Evolutionary conservation across 2,329 filamentous ascomycete genomes (phyloP), one percentile per base, ranked within the genome.

Genomic region (Diaporthe sp.): DNA sequence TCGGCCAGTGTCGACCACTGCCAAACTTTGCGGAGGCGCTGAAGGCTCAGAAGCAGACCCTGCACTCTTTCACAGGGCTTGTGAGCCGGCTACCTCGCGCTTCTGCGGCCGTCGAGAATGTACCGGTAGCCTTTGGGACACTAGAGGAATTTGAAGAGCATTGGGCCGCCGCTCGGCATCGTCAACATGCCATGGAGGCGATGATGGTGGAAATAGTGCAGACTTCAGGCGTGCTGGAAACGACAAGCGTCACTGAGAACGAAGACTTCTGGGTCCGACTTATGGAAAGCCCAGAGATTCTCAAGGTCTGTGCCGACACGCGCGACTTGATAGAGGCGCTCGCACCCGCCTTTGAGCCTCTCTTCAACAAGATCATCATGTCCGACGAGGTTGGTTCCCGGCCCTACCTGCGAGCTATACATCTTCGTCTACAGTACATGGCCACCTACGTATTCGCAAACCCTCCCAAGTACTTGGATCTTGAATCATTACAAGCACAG

Each of bases 311-410:
- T n/a, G 61, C 42, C 28, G 42, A 49, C 9, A 67, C 42, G 42
- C 44, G 42, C 15, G 22, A 2, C 17, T 42, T 31, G 28, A 34
- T 67, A 49, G 61, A 67, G 61, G 61, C 61, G 5, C 61, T 67
- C 7, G 42, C 25, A 28, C 61, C 61, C 8, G 61, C 61, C 2
- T 67, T 67, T 34, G 61, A 67, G 31, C 83, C 83, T 3, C 77
- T 85, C 0, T 85, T 84, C 73, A 79, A 82, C 58, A 75, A 72
- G 1, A 79, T 81, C 34, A 78, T 84, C 6, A 77, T 80, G 71
- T 77, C 78, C 0, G 79, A 83, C 5, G 8, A 46, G 42, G 42
- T 67, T 9, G 61, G 61, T 34, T 67, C 61, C 19, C 42, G 61
- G 42, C 9, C 42, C 10, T 67, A 67, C 42, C 42, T 67, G n/a